A percentile compares a stretch with the other conserved stretches of the same genome.
Evolutionary conservation across 176 grass and related monocot genomes (phyloP).

Genomic region (Rhynchospora breviuscula): DNA sequence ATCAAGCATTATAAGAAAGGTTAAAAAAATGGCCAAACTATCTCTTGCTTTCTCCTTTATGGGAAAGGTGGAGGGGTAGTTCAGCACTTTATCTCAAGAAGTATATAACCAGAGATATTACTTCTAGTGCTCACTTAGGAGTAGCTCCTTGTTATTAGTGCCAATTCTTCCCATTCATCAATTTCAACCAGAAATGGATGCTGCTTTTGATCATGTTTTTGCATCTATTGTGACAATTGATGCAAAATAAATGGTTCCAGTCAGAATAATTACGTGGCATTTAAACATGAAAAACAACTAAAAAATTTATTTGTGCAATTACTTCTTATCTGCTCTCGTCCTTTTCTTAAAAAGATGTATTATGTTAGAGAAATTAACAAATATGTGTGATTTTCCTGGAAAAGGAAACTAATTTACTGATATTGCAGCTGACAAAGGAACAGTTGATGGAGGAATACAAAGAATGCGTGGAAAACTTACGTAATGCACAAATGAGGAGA

Average conservation of each 20-base stretch:
- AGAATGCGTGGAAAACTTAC: constrained; percentile 50
- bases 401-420: background rate
- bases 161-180: background rate
- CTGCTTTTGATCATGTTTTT: background rate
- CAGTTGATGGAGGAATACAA: constrained; percentile 80
- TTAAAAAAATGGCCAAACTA: background rate
- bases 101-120: background rate
- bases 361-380: background rate
- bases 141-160: background rate
- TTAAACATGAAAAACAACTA: background rate
- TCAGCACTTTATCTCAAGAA: background rate
- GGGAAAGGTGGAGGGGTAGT: background rate
- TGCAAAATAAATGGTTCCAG: constrained; percentile 6
- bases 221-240: background rate
- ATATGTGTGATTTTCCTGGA: constrained; percentile 13
- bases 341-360: background rate
- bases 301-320: constrained; percentile 8
- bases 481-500: constrained; percentile 63
- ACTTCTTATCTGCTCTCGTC: background rate
- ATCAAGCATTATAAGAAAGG: background rate
- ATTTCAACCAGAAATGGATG: background rate
- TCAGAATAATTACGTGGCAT: background rate
- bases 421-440: constrained; percentile 70
- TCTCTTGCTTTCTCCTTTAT: background rate
- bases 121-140: background rate